Evolutionary conservation across 768 basidiomycete species (phyloP), one percentile per base, ranked within the genome.

Genomic region (Auricularia sp.): DNA sequence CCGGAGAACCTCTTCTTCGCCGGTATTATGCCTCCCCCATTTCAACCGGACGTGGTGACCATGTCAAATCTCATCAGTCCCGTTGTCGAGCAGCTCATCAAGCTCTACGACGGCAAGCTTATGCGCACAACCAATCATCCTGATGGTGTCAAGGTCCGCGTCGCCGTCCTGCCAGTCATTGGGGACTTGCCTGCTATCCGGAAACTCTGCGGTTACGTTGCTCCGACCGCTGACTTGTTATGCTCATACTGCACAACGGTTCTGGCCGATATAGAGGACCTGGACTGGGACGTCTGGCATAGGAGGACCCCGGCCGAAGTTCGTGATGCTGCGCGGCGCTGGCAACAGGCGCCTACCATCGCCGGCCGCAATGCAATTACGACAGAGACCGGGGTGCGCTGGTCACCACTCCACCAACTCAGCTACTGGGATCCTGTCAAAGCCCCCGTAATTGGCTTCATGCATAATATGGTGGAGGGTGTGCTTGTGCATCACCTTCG

Each of bases 1-100:
- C 59, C 68, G 0, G 75, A 80, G 66, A 80, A 81, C 64, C 74
- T 81, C 69, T 81, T 73, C 65, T 70, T 81, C 0, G 77, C 73
- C 1, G 78, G 75, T 0, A 67, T 82, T 63, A 77, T 80, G 33
- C 78, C 79, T 3, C 78, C 80, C 0, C 81, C 80, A 0, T 67
- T 71, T 0, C 73, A 77, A 54, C 79, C 80, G 1, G 69, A 68
- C 1, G 62, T 74, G 0, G 54, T 72, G 0, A 66, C 75, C 39
- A 68, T 79, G 7, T 79, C 81, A 45, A 76, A 79, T 54, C 68
- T 78, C 33, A 68, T 82, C 2, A 18, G 35, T 0, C 77, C 75
- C 1, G 71, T 81, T 16, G 71, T 81, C 3, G 71, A 77, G 44
- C 73, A 78, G n/a, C 69, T 81, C 0, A 54, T 75, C 1, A 35